phyloP scores from a whole-genome alignment of 768 basidiomycete genomes.

The Mycena indigotica region DNA sequence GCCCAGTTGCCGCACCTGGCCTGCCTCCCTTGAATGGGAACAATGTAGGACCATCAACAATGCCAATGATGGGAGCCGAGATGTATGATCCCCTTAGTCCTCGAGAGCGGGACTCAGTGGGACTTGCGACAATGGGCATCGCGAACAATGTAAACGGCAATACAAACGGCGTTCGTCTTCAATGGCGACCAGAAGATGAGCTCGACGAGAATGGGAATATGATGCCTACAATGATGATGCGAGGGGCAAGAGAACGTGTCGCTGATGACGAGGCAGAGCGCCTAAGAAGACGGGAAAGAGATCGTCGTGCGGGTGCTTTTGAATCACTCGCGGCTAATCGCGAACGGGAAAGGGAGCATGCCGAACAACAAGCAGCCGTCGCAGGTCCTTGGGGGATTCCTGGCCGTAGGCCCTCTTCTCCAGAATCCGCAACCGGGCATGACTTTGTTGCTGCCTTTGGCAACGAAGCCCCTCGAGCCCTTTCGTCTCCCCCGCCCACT shows the following conservation, averaged over 20 bases:
- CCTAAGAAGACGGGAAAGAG: constrained; percentile 53
- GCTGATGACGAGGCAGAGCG: constrained; percentile 63
- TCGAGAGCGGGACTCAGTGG: constrained; percentile 51
- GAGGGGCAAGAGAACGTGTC: constrained; percentile 64
- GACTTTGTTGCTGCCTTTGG: constrained; percentile 10
- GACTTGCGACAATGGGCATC: constrained; percentile 52
- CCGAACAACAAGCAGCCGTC: not conserved
- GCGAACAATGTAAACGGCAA: constrained; percentile 11
- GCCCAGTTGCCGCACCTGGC: constrained; percentile 50
- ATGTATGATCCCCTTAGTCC: constrained; percentile 32
- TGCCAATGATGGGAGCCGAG: constrained; percentile 12
- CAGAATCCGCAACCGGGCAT: not conserved
- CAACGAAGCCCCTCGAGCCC: constrained; percentile 20
- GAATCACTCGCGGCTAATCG: not conserved
- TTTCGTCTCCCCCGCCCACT: constrained; percentile 22
- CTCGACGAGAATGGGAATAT: constrained; percentile 3
- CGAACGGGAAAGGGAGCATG: not conserved
- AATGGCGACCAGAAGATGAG: constrained; percentile 25
- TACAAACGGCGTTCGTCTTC: constrained; percentile 1
- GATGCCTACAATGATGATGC: constrained; percentile 24
- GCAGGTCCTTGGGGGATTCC: not conserved
- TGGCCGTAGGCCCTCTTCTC: not conserved
- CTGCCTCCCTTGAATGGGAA: constrained; percentile 18
- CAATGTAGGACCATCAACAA: not conserved
- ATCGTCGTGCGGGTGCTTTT: constrained; percentile 34